These are phyloP conservation scores for Pseudocercospora fuligena DNA, from an alignment of 2,329 filamentous ascomycete genomes.

Conservation along the genomic window DNA sequence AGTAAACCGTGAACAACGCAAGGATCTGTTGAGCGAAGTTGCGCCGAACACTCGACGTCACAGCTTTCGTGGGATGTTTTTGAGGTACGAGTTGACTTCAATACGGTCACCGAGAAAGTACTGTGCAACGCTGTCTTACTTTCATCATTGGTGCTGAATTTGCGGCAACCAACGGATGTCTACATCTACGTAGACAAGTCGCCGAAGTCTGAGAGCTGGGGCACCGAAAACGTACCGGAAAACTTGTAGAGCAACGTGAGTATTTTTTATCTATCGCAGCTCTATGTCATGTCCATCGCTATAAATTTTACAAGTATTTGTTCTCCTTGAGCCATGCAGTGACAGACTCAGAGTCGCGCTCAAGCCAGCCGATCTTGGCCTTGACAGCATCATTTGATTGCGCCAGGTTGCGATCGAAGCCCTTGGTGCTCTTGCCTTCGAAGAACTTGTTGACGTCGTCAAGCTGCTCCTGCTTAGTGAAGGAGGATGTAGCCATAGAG, in stretches of 20 bases:
- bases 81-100: neutral
- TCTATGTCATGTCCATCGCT: neutral
- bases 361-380: slow-evolving; percentile 82
- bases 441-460: slow-evolving; percentile 82
- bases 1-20: neutral
- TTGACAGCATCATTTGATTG: slow-evolving; percentile 84
- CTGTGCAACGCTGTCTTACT: neutral
- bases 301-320: slow-evolving; percentile 56
- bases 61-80: neutral
- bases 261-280: neutral
- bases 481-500: slow-evolving; percentile 78
- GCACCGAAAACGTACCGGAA: neutral
- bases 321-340: slow-evolving; percentile 70
- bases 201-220: neutral
- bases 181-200: slow-evolving; percentile 6
- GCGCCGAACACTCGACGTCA: neutral
- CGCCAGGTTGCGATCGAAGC: slow-evolving; percentile 86
- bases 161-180: slow-evolving; percentile 2
- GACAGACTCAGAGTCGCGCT: slow-evolving; percentile 79
- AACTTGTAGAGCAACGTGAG: neutral
- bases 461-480: slow-evolving; percentile 77
- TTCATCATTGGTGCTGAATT: neutral
- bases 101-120: neutral
- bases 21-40: neutral
- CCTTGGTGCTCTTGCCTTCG: slow-evolving; percentile 77